phyloP scores from a whole-genome alignment of 345 rosid genomes.

The Mercurialis annua region DNA sequence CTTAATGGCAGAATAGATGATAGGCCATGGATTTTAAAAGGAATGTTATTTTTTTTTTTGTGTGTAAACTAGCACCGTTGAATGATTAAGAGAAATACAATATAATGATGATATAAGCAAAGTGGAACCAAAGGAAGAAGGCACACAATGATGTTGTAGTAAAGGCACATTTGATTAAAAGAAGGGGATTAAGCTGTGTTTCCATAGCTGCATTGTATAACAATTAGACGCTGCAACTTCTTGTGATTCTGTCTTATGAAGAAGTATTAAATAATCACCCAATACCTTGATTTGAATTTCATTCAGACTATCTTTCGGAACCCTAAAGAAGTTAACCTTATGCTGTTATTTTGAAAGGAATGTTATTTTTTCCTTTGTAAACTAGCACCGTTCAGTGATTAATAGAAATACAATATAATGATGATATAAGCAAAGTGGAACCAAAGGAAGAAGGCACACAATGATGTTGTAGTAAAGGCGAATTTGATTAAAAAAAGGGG shows the following conservation, averaged over 20 bases:
- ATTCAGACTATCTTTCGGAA: constrained; percentile 91
- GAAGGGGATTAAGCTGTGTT: background rate
- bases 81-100: no score
- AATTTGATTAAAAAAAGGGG: background rate
- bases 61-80: no score
- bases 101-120: no score
- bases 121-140: no score
- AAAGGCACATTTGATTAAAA: background rate
- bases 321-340: constrained; percentile 81
- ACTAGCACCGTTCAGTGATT: no score
- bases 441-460: no score
- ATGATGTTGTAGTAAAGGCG: background rate
- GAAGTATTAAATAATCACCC: constrained; percentile 3
- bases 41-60: background rate
- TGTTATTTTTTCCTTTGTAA: no score
- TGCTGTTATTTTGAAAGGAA: no score
- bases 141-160: no score
- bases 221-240: constrained; percentile 7
- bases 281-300: constrained; percentile 16
- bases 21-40: background rate
- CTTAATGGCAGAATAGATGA: background rate
- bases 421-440: no score
- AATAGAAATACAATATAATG: no score
- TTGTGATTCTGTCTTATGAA: background rate
- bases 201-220: background rate